phyloP scores from a whole-genome alignment of 2,329 filamentous ascomycete genomes.

The Aspergillus tubingensis region DNA sequence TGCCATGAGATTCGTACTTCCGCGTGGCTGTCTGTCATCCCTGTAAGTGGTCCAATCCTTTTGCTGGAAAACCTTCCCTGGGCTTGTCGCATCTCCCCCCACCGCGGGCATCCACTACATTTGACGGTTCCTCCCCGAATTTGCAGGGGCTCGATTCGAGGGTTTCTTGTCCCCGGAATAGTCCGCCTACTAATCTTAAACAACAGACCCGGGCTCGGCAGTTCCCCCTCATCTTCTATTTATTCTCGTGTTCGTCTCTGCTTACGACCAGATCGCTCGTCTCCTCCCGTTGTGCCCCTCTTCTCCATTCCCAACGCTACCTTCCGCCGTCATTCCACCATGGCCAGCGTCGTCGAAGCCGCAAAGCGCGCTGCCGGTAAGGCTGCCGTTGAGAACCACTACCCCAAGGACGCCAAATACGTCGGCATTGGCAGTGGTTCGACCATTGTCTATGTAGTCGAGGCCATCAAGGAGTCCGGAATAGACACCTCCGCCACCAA shows the following conservation, averaged over 20 bases:
- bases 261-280: not conserved
- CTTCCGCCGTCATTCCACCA: constrained; percentile 30
- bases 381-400: constrained; percentile 62
- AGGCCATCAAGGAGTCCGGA: constrained; percentile 59
- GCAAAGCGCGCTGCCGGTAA: constrained; percentile 63
- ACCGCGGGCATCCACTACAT: constrained; percentile 7
- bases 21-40: constrained; percentile 1
- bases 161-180: constrained; percentile 19
- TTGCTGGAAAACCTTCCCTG: not conserved
- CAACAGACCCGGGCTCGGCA: constrained; percentile 13
- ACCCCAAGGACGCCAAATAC: constrained; percentile 57
- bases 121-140: constrained; percentile 14
- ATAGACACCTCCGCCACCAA: constrained; percentile 61
- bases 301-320: constrained; percentile 2
- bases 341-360: constrained; percentile 52
- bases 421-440: constrained; percentile 67
- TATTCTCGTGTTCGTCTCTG: constrained; percentile 9
- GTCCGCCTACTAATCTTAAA: constrained; percentile 16
- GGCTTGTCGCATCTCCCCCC: not conserved
- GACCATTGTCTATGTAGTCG: constrained; percentile 68
- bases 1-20: constrained; percentile 8
- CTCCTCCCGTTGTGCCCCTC: not conserved
- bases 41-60: constrained; percentile 11
- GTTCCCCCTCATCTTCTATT: constrained; percentile 1
- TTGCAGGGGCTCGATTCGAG: constrained; percentile 6